Base-by-base conservation (phyloP, 768 basidiomycete genomes). In the Leccinum fibrillosum region DNA sequence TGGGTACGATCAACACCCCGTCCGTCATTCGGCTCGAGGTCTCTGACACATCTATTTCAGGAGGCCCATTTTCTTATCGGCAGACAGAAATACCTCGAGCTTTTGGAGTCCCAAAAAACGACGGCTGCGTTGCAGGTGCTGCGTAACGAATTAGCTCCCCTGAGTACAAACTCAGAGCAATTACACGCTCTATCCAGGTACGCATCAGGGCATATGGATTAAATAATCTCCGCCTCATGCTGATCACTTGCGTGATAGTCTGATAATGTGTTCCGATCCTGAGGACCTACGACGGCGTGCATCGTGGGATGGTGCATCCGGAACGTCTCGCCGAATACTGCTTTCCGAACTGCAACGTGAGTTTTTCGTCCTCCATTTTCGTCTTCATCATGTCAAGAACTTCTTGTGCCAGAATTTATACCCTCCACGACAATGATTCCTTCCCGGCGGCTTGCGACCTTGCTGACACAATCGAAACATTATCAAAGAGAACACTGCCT, bases 11-110 rank as follows among this genome's bases (percentile, higher is more conserved):
- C 37, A 52, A 73, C 67, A 80, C 73, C 25, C 26, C 12, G 44
- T 53, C 49, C 62, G 45, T 60, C 37, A 44, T 49, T 49, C 28
- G 49, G 28, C 28, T 59, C 45, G 25, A 55, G 62, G 37, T 47
- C 53, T 59, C 66, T 70, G 59, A 72, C 57, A 39, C 57, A 49
- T 60, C 59, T 59, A 60, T 58, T 64, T 54, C 60, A 96, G 89
- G 86, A 90, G 66, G 88, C 90, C 21, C 85, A 79, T 60, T 97
- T 95, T 73, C 77, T 95, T 60, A 91, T 99, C 62, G 88, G 86
- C 59, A 88, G 90, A 74, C 97, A 99, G 82, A 95, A 97, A 76
- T 99, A 97, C 73, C 80, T 98, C 44, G 97, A 99, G 69, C 78
- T 92, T 19, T 78, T 99, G 52, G 96, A 98, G 67, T 81, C 83